Evolutionary conservation across 2,329 filamentous ascomycete genomes (phyloP).

Genomic region (Alternaria sp.): DNA sequence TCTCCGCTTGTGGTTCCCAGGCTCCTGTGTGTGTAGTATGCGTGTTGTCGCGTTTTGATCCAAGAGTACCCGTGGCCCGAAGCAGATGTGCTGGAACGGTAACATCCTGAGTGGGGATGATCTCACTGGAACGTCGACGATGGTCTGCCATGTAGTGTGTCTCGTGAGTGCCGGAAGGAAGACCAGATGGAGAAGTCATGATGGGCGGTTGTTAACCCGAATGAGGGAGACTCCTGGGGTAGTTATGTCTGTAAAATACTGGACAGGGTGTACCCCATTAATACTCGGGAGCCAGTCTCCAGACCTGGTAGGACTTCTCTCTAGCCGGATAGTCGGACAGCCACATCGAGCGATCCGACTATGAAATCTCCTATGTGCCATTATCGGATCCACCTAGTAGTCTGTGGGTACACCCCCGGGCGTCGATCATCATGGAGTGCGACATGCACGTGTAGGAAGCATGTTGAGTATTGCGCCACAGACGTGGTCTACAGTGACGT

Average conservation of each 20-base stretch:
- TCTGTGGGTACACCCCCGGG: constrained; percentile 6
- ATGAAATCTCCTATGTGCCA: constrained; percentile 7
- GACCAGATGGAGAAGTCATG: constrained; percentile 12
- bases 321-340: constrained; percentile 10
- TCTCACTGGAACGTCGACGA: constrained; percentile 13
- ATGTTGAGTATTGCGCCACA: constrained; percentile 15
- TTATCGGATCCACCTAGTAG: constrained; percentile 14
- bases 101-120: constrained; percentile 23
- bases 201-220: constrained; percentile 1
- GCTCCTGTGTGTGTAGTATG: constrained; percentile 13
- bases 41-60: constrained; percentile 26
- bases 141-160: constrained; percentile 1
- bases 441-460: constrained; percentile 5
- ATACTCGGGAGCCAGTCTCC: constrained; percentile 11
- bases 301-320: constrained; percentile 11
- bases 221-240: not conserved
- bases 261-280: constrained; percentile 13
- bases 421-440: constrained; percentile 12
- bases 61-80: constrained; percentile 25
- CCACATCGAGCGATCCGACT: constrained; percentile 12
- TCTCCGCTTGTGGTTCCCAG: constrained; percentile 27
- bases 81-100: constrained; percentile 34
- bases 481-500: constrained; percentile 10
- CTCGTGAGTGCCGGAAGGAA: not conserved
- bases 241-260: constrained; percentile 1